phyloP scores from a whole-genome alignment of 2,329 filamentous ascomycete genomes.

The Fusarium luffae region DNA sequence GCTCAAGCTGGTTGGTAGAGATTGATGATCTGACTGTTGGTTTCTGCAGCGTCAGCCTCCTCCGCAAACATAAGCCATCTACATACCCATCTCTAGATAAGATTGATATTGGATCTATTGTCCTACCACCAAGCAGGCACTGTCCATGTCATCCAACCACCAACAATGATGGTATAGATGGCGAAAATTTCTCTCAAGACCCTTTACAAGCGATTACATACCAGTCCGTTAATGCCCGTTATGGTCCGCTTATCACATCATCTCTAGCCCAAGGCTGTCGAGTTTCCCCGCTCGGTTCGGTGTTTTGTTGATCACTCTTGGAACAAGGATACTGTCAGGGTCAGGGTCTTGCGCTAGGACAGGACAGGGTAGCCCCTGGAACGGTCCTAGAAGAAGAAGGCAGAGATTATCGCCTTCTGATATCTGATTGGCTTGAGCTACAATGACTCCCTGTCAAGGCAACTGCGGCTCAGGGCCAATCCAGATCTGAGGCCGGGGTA shows the following conservation, averaged over 20 bases:
- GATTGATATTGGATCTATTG: slow-evolving; percentile 15
- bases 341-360: slow-evolving; percentile 24
- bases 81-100: slow-evolving; percentile 13
- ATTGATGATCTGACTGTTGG: slow-evolving; percentile 21
- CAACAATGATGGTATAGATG: neutral
- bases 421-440: slow-evolving; percentile 21
- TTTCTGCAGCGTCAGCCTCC: slow-evolving; percentile 13
- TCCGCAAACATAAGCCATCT: slow-evolving; percentile 21
- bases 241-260: slow-evolving; percentile 35
- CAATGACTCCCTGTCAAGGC: slow-evolving; percentile 25
- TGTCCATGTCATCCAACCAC: neutral
- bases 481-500: slow-evolving; percentile 52
- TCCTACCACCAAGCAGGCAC: slow-evolving; percentile 1
- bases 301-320: slow-evolving; percentile 26
- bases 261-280: slow-evolving; percentile 15
- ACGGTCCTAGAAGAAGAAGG: slow-evolving; percentile 17
- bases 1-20: slow-evolving; percentile 25
- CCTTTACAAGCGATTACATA: neutral
- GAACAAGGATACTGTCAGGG: neutral
- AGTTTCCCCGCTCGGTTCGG: slow-evolving; percentile 27
- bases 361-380: slow-evolving; percentile 23
- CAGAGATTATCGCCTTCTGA: slow-evolving; percentile 4
- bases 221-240: slow-evolving; percentile 31
- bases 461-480: slow-evolving; percentile 53
- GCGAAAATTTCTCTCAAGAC: neutral